Evolutionary conservation across 768 basidiomycete genomes (phyloP).

Genomic region (Rhodotorula babjevae): DNA sequence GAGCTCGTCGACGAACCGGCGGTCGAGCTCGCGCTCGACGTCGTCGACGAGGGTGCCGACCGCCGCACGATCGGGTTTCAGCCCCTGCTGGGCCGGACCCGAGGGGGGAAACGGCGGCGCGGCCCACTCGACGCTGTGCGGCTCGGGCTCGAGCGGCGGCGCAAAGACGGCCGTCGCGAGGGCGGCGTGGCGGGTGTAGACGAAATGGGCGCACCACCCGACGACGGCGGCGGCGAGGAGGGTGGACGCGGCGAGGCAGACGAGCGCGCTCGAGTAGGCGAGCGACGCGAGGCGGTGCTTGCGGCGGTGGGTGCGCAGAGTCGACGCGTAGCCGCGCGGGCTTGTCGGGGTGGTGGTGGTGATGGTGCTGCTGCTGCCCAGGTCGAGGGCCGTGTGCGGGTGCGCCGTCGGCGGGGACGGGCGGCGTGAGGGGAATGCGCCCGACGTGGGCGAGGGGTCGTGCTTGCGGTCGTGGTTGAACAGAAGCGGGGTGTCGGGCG

Average conservation of each 20-base stretch:
- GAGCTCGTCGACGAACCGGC: not conserved
- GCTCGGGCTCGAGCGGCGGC: slow-evolving; percentile 7
- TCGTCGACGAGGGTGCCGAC: not conserved
- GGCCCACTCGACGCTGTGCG: not conserved
- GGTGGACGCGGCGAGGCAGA: slow-evolving; percentile 6
- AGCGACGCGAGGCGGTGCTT: not conserved
- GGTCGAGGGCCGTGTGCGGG: not conserved
- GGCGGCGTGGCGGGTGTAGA: slow-evolving; percentile 22
- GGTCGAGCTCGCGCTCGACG: not conserved
- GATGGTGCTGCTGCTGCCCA: no score
- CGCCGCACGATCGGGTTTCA: not conserved
- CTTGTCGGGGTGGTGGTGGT: not conserved
- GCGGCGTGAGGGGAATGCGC: not conserved
- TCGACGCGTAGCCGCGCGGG: not conserved
- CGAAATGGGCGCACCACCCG: slow-evolving; percentile 16
- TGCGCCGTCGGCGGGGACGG: not conserved
- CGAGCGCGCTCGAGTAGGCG: not conserved
- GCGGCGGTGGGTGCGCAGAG: not conserved
- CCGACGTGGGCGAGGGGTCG: not conserved
- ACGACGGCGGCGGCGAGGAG: not conserved
- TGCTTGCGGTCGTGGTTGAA: not conserved
- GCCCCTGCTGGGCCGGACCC: no score
- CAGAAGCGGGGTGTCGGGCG: not conserved
- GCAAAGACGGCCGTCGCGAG: slow-evolving; percentile 25
- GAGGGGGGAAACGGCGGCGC: not conserved